Evolutionary conservation across 805 yeast species (phyloP), one percentile per base, ranked within the genome.

Genomic region (Helenozyma baotianmanensis): DNA sequence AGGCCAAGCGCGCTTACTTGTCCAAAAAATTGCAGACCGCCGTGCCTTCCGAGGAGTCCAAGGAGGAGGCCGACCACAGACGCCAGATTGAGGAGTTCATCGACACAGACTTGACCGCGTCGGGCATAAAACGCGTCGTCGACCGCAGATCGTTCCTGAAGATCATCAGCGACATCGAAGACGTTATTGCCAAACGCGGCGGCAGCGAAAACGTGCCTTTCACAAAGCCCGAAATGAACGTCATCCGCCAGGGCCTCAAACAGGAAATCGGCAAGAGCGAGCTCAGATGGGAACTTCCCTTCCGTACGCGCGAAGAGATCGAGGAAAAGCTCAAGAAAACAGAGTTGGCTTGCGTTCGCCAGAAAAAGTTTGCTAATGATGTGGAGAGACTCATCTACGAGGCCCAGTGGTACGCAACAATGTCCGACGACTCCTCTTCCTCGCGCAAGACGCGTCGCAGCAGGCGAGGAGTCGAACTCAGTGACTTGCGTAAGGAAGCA

Each of bases 361-460:
- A 47, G 38, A 50, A 51, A 9, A 50, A 43, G 17, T 62, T 62
- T 33, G 50, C 53, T 23, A 54, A 42, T 25, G 31, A 39, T 5
- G 43, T 50, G n/a, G 69, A 63, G 23, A 42, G 56, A 18, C 51
- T 66, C 16, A 40, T 61, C 7, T 65, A 64, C 37, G 67, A 61
- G 32, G 68, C 70, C 0, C 53, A 60, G 33, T 65, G 71, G 72
- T 54, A 51, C 27, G 41, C 53, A 1, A 50, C 58, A 4, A 48
- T 44, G 39, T 40, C 47, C 4, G 47, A 41, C 18, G 37, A 32
- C 9, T 31, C 39, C 16, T 36, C 41, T 1, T 29, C 47, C n/a
- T 36, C 47, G 4, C 30, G 44, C 16, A 32, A 47, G 21, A 38
- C 42, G 17, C 35, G 49, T n/a, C 38, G 48, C 14, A 25, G 35